Conservation (phyloP, 495 filamentous ascomycete genomes). For the Penicillium macrosclerotiorum region DNA sequence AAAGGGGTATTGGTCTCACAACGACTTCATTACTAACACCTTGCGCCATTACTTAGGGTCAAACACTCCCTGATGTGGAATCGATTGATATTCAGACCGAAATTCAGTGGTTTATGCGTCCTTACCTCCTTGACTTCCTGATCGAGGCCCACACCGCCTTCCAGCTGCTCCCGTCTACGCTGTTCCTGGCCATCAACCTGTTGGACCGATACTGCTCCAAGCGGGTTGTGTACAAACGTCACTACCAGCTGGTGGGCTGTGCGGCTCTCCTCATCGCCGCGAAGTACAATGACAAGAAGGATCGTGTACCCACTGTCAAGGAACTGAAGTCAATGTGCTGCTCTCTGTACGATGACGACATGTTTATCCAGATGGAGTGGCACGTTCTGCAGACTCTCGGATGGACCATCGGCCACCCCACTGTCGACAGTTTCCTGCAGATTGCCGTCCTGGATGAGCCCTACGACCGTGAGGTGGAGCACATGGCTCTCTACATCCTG, state of each 20-base stretch:
- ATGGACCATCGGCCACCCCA: conserved; percentile 94
- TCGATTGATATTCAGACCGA: conserved; percentile 98
- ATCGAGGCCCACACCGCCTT: conserved; percentile 96
- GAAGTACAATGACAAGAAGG: conserved; percentile 98
- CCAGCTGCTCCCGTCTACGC: conserved; percentile 86
- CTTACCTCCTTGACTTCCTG: conserved; percentile 96
- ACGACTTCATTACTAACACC: not conserved
- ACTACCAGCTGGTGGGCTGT: conserved; percentile 97
- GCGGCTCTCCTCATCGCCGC: conserved; percentile 93
- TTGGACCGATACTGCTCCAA: conserved; percentile 97
- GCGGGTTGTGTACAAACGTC: conserved; percentile 97
- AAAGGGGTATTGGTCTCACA: no score
- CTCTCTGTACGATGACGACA: conserved; percentile 95
- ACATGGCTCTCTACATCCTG: conserved; percentile 89
- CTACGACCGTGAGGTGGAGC: conserved; percentile 81
- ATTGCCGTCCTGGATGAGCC: conserved; percentile 62
- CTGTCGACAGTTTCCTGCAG: conserved; percentile 88
- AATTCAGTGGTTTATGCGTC: conserved; percentile 99
- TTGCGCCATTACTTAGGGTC: conserved; percentile 54
- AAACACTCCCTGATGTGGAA: conserved; percentile 91
- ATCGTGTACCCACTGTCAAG: conserved; percentile 89
- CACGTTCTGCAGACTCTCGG: conserved; percentile 97
- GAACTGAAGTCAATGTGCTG: conserved; percentile 99
- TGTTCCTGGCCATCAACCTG: conserved; percentile 95
- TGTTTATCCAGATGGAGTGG: conserved; percentile 99